Evolutionary conservation across 441 rosid genomes (phyloP).

Genomic region (Pelargonium myrrhifolium): DNA sequence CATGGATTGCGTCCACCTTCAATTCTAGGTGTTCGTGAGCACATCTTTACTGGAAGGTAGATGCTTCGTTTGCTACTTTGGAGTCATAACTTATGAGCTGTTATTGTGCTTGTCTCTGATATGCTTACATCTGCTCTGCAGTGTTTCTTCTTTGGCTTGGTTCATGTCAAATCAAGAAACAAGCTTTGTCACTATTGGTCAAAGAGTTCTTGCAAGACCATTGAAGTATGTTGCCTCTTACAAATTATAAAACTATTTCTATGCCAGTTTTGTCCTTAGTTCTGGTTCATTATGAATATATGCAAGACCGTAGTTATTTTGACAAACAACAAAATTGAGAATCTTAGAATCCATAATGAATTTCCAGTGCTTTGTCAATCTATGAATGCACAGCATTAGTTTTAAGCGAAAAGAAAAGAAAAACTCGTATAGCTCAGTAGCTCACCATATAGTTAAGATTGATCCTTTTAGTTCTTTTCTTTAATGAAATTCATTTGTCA

Average conservation of each 20-base stretch:
- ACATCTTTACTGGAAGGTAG: constrained; percentile 92
- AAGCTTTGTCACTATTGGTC: constrained; percentile 90
- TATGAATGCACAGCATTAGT: not conserved
- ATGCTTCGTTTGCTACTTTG: constrained; percentile 1
- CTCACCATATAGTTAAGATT: not conserved
- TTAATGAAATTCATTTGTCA: not conserved
- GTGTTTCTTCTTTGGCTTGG: constrained; percentile 97
- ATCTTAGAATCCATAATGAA: not conserved
- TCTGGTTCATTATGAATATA: constrained; percentile 1
- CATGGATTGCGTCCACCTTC: constrained; percentile 91
- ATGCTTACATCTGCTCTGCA: constrained; percentile 25
- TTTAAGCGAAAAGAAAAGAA: too few species aligned
- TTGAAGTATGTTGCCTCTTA: constrained; percentile 46
- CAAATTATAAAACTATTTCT: constrained; percentile 2
- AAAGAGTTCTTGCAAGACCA: constrained; percentile 93
- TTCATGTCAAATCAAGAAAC: constrained; percentile 96
- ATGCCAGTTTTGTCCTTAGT: not conserved
- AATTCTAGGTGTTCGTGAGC: constrained; percentile 91
- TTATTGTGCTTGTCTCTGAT: not conserved
- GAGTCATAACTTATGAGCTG: not conserved
- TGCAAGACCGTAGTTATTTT: constrained; percentile 9
- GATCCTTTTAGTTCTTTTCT: not conserved
- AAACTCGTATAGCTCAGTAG: too few species aligned
- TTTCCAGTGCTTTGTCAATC: not conserved
- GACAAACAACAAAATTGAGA: not conserved